phyloP scores from a whole-genome alignment of 495 filamentous ascomycete genomes.

The Neurospora sp. region DNA sequence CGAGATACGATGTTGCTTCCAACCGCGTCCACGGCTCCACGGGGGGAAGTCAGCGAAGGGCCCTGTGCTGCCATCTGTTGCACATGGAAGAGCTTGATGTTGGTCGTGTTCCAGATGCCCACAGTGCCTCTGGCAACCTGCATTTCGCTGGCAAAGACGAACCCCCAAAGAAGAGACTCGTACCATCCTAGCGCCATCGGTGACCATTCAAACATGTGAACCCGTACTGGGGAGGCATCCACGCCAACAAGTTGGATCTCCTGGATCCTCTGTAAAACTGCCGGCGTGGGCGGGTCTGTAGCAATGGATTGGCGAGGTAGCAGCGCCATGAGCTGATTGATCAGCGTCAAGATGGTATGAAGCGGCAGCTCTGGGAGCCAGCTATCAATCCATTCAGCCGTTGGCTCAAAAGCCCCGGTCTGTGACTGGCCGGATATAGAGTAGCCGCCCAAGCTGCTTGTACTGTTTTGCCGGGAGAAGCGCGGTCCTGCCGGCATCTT shows the following conservation, averaged over 20 bases:
- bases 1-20: conserved; percentile 83
- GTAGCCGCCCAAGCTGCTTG: conserved; percentile 66
- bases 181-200: conserved; percentile 92
- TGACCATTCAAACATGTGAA: conserved; percentile 94
- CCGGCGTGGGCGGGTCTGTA: conserved; percentile 23
- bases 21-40: conserved; percentile 91
- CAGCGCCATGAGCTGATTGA: conserved; percentile 48
- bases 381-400: conserved; percentile 73
- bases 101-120: conserved; percentile 92
- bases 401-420: conserved; percentile 62
- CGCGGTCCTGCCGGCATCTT: conserved; percentile 87
- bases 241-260: conserved; percentile 45
- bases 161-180: conserved; percentile 88
- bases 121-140: conserved; percentile 76
- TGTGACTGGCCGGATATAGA: conserved; percentile 40
- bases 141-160: conserved; percentile 86
- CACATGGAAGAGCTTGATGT: conserved; percentile 79
- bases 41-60: conserved; percentile 69
- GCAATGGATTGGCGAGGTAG: conserved; percentile 32
- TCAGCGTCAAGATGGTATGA: conserved; percentile 77
- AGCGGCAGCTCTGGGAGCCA: conserved; percentile 91
- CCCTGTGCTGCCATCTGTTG: conserved; percentile 73
- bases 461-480: conserved; percentile 90
- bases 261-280: conserved; percentile 28
- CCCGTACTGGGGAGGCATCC: conserved; percentile 63